These are phyloP conservation scores for Tolypocladium ovalisporum DNA, from an alignment of 2,329 filamentous ascomycete genomes.

Conservation along the genomic window DNA sequence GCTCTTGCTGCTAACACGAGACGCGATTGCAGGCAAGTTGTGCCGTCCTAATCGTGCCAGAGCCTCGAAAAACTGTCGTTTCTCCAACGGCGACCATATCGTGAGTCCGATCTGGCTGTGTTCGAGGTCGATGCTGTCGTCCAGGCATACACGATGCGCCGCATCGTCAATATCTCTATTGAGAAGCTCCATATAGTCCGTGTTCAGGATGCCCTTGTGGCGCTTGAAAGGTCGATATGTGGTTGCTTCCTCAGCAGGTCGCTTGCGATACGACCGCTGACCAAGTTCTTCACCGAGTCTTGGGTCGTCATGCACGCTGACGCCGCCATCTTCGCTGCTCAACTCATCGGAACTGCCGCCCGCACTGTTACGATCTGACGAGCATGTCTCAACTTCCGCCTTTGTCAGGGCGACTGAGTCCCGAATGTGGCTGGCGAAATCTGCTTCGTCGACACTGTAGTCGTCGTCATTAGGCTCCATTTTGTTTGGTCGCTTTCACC, in stretches of 20 bases:
- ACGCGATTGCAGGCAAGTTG: conserved; percentile 51
- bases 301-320: not conserved
- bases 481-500: conserved; percentile 11
- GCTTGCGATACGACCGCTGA: conserved; percentile 16
- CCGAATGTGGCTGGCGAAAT: not conserved
- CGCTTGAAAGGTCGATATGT: conserved; percentile 31
- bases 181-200: conserved; percentile 36
- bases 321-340: conserved; percentile 2
- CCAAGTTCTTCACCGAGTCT: conserved; percentile 1
- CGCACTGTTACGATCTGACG: not conserved
- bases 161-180: conserved; percentile 50
- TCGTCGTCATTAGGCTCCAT: conserved; percentile 19
- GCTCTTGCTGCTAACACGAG: conserved; percentile 58
- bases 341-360: not conserved
- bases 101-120: conserved; percentile 55
- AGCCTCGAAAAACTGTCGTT: conserved; percentile 56
- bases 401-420: not conserved
- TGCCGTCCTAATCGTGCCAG: conserved; percentile 53
- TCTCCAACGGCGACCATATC: conserved; percentile 61
- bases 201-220: conserved; percentile 29
- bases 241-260: conserved; percentile 13
- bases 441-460: conserved; percentile 3
- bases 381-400: not conserved
- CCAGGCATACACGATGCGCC: conserved; percentile 22
- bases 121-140: conserved; percentile 20